Percentiles rank a stretch among this genome's conserved stretches.
Evolutionary conservation across 306 rosid genomes (phyloP).

Genomic region (Erythrophleum fordii): DNA sequence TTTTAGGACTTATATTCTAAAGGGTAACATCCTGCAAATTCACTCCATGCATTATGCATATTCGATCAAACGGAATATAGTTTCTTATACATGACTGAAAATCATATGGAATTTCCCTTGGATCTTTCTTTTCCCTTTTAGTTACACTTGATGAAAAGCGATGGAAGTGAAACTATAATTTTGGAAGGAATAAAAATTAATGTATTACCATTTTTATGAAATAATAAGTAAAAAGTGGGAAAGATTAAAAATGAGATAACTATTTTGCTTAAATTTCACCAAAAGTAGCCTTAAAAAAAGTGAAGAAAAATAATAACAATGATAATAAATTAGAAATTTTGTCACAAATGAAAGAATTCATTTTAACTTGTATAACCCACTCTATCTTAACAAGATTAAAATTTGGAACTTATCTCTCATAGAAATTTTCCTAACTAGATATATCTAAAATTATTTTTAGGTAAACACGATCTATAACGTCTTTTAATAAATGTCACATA

Average conservation of each 20-base stretch:
- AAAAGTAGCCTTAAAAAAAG: no score
- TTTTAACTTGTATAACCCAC: no score
- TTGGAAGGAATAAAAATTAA: background rate
- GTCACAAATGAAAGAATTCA: no score
- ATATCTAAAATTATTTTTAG: no score
- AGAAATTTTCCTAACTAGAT: no score
- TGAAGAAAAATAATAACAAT: no score
- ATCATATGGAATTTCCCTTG: background rate
- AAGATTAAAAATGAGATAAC: background rate
- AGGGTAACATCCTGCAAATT: background rate
- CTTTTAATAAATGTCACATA: no score
- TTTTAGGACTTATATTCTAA: background rate
- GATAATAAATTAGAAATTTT: no score
- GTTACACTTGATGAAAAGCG: background rate
- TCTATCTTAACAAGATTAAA: no score
- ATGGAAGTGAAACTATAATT: background rate
- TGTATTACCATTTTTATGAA: background rate
- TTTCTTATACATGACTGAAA: background rate
- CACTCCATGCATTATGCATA: slow-evolving; percentile 13
- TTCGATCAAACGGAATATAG: background rate
- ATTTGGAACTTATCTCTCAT: no score
- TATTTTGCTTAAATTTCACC: background rate
- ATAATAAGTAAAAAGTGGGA: background rate
- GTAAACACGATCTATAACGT: no score
- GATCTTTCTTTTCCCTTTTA: background rate